Percentiles rank a stretch among this genome's conserved stretches.
phyloP scores from a whole-genome alignment of 306 rosid genomes.

The Betula pendula region DNA sequence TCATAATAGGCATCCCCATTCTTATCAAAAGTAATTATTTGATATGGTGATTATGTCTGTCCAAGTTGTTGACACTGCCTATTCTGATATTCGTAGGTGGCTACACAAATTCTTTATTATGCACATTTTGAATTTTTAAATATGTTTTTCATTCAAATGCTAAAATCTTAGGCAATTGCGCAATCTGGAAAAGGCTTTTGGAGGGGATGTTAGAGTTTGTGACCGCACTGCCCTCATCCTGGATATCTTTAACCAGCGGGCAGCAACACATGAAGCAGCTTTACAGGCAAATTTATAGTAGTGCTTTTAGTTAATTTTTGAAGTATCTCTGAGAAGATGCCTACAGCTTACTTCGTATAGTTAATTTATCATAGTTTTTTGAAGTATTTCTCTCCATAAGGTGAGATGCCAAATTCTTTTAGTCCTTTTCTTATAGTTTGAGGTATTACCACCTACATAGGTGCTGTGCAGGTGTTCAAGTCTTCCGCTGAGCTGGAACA shows the following conservation, averaged over 20 bases:
- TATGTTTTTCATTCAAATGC: conserved; percentile 6
- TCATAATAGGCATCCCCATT: not conserved
- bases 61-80: not conserved
- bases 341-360: not conserved
- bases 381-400: not conserved
- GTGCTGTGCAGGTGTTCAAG: not conserved
- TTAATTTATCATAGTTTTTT: not conserved
- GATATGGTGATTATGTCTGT: not conserved
- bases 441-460: not conserved
- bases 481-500: not conserved
- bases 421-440: conserved; percentile 1
- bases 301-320: conserved; percentile 17
- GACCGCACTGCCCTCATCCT: conserved; percentile 94
- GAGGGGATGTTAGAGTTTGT: conserved; percentile 95
- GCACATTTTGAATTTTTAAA: not conserved
- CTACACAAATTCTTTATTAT: not conserved
- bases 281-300: conserved; percentile 59
- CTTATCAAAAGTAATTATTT: not conserved
- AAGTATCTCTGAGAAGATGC: not conserved
- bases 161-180: conserved; percentile 69
- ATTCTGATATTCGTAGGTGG: not conserved
- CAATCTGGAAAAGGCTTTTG: conserved; percentile 89
- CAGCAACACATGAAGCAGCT: conserved; percentile 98
- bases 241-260: conserved; percentile 95
- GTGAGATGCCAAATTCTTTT: not conserved